Evolutionary conservation across 768 basidiomycete genomes (phyloP).

Genomic region (Rhodotorula toruloides): DNA sequence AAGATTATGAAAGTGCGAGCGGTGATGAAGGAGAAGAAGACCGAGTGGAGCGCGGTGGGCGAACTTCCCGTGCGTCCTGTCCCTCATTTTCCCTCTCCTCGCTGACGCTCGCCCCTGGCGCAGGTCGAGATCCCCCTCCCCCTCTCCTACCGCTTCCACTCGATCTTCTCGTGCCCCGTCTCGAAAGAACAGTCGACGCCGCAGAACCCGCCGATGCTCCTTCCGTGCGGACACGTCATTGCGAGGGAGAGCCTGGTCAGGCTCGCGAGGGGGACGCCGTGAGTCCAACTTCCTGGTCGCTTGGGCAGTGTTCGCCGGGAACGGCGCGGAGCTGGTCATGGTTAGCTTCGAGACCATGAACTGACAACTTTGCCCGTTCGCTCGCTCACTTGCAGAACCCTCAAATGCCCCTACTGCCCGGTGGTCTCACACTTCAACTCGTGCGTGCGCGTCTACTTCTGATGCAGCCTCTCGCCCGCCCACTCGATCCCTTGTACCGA

Average conservation of each 20-base stretch:
- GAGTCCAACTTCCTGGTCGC: constrained; percentile 50
- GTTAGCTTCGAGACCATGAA: not conserved
- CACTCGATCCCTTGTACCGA: not conserved
- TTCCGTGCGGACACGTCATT: constrained; percentile 91
- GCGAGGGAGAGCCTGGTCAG: constrained; percentile 85
- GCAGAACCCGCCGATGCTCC: constrained; percentile 95
- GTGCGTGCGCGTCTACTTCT: constrained; percentile 49
- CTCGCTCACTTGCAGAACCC: constrained; percentile 55
- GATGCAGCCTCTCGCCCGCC: not conserved
- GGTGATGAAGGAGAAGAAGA: constrained; percentile 87
- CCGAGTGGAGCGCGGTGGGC: constrained; percentile 81
- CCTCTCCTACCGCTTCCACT: constrained; percentile 79
- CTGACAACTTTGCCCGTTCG: not conserved
- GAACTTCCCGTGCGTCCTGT: constrained; percentile 71
- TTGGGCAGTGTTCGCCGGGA: no score
- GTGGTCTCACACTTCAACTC: constrained; percentile 53
- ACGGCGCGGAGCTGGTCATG: no score
- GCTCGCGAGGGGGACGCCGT: constrained; percentile 76
- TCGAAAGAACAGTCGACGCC: constrained; percentile 95
- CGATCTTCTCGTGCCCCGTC: constrained; percentile 94
- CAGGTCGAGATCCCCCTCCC: constrained; percentile 92
- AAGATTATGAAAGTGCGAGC: constrained; percentile 90
- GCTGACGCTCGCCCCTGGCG: not conserved
- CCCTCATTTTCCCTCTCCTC: no score
- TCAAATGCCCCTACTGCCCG: constrained; percentile 97